Evolutionary conservation across 2,329 filamentous ascomycete species (phyloP).

Genomic region (Colletotrichum tamarilloi): DNA sequence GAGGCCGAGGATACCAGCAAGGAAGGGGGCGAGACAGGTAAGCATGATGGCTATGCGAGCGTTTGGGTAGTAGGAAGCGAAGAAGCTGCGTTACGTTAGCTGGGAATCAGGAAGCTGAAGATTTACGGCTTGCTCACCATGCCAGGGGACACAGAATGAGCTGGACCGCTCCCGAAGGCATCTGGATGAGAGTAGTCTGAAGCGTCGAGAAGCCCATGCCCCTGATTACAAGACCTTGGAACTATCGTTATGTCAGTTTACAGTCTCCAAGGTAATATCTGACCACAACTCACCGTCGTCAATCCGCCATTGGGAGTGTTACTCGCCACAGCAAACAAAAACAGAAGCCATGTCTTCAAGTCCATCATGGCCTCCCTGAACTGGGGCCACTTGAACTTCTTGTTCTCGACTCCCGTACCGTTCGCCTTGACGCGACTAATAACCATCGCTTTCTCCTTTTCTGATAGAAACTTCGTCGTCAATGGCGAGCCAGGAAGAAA

Average conservation of each 20-base stretch:
- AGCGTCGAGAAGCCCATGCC: conserved; percentile 71
- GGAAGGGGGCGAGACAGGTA: conserved; percentile 34
- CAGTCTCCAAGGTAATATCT: neutral
- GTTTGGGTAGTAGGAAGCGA: conserved; percentile 31
- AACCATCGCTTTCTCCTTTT: conserved; percentile 74
- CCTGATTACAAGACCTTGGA: conserved; percentile 74
- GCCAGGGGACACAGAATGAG: conserved; percentile 29
- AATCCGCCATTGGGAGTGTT: conserved; percentile 66
- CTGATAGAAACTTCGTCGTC: conserved; percentile 62
- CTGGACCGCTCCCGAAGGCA: conserved; percentile 66
- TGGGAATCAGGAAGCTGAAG: too few species aligned
- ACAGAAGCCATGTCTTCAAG: conserved; percentile 67
- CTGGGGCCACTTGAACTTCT: conserved; percentile 76
- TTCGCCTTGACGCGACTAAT: conserved; percentile 79
- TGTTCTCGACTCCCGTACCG: conserved; percentile 80
- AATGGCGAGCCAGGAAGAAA: conserved; percentile 68
- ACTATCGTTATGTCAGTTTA: conserved; percentile 62
- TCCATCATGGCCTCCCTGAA: conserved; percentile 62
- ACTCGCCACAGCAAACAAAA: conserved; percentile 69
- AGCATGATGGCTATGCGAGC: conserved; percentile 36
- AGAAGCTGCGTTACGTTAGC: conserved; percentile 5
- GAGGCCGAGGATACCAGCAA: conserved; percentile 33
- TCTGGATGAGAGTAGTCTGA: conserved; percentile 71
- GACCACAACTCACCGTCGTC: conserved; percentile 4
- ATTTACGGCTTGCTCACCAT: neutral